These are phyloP conservation scores for Plenodomus lindquistii DNA, from an alignment of 2,329 filamentous ascomycete species.

Conservation along the genomic window DNA sequence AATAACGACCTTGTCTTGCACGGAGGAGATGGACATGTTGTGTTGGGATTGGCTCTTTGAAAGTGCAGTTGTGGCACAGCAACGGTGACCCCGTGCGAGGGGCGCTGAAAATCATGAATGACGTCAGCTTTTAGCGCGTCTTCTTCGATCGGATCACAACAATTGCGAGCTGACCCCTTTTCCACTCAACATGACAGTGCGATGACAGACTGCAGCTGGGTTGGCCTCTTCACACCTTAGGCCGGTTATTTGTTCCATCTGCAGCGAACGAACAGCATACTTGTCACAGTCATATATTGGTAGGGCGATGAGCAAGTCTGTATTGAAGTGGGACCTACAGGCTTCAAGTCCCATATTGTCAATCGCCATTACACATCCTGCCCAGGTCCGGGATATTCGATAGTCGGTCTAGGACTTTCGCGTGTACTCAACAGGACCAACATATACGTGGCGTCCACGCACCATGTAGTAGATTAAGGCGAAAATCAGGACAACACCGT, in stretches of 20 bases:
- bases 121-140: slow-evolving; percentile 14
- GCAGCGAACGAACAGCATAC: too few relatives aligned
- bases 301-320: too few relatives aligned
- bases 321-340: too few relatives aligned
- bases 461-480: slow-evolving; percentile 49
- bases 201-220: too few relatives aligned
- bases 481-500: slow-evolving; percentile 47
- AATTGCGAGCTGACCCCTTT: too few relatives aligned
- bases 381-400: too few relatives aligned
- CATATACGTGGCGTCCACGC: slow-evolving; percentile 46
- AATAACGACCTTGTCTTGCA: slow-evolving; percentile 32
- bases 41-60: background rate
- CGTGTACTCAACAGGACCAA: slow-evolving; percentile 27
- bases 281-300: too few relatives aligned
- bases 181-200: too few relatives aligned
- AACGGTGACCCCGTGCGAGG: background rate
- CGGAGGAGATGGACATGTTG: slow-evolving; percentile 21
- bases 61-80: background rate
- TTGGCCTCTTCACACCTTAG: too few relatives aligned
- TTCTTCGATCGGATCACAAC: background rate
- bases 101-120: slow-evolving; percentile 10
- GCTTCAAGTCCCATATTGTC: too few relatives aligned
- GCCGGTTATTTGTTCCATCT: too few relatives aligned
- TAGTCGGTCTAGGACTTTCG: slow-evolving; percentile 1
- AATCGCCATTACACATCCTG: too few relatives aligned